These are phyloP conservation scores for Aspergillus sojae DNA, from an alignment of 2,329 filamentous ascomycete species.

Conservation along the genomic window DNA sequence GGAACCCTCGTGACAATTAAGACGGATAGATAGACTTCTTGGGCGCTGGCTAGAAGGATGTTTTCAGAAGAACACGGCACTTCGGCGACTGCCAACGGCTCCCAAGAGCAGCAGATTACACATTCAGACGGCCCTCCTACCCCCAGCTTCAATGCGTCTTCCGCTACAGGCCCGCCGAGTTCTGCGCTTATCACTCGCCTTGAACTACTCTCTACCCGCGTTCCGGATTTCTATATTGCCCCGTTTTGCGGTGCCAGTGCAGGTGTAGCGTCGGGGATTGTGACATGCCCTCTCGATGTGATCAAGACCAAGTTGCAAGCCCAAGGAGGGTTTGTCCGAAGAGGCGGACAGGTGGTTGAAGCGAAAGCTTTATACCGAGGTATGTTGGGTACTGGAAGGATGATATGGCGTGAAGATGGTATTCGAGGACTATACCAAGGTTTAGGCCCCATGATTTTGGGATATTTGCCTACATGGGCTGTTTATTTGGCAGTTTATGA, in stretches of 20 bases:
- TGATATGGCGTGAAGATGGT: conserved; percentile 88
- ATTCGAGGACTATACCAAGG: conserved; percentile 90
- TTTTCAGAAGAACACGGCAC: conserved; percentile 47
- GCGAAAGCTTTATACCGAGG: conserved; percentile 73
- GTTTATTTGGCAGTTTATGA: conserved; percentile 98
- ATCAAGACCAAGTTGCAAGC: conserved; percentile 99
- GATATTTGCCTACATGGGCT: conserved; percentile 96
- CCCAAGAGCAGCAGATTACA: conserved; percentile 32
- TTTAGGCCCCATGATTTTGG: conserved; percentile 88
- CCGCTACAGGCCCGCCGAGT: conserved; percentile 30
- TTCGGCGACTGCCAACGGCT: conserved; percentile 35
- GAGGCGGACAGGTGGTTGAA: conserved; percentile 42
- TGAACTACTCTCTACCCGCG: conserved; percentile 46
- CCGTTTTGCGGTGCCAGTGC: conserved; percentile 85
- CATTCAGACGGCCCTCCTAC: conserved; percentile 26
- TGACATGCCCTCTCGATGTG: conserved; percentile 96
- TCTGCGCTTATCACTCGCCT: conserved; percentile 39
- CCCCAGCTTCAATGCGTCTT: conserved; percentile 28
- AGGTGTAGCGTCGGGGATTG: conserved; percentile 88
- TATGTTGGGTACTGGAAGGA: conserved; percentile 78
- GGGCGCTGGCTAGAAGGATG: conserved; percentile 45
- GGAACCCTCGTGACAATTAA: conserved; percentile 44
- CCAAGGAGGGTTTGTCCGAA: conserved; percentile 75
- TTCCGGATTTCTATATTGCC: conserved; percentile 67
- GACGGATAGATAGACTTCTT: conserved; percentile 39